phyloP scores from a whole-genome alignment of 495 filamentous ascomycete species.

The Podospora comata region DNA sequence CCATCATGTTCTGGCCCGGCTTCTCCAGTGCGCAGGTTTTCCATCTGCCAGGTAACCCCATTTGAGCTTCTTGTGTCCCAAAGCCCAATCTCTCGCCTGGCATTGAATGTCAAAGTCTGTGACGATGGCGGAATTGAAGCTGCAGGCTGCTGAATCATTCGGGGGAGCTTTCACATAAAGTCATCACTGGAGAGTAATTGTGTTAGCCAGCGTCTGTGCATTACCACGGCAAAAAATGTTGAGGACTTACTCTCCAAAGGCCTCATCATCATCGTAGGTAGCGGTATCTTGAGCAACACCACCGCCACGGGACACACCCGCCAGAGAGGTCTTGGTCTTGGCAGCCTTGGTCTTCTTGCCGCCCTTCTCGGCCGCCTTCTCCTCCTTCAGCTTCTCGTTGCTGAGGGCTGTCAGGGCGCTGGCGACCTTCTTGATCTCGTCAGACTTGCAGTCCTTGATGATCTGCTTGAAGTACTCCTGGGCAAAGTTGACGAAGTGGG shows the following conservation, averaged over 20 bases:
- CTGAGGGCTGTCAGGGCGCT: slow-evolving; percentile 77
- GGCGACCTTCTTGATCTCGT: slow-evolving; percentile 92
- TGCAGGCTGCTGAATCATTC: not conserved
- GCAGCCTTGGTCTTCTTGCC: slow-evolving; percentile 94
- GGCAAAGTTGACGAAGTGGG: slow-evolving; percentile 82
- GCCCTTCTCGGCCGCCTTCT: slow-evolving; percentile 90
- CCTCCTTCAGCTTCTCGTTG: slow-evolving; percentile 99
- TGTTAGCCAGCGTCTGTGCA: slow-evolving; percentile 8
- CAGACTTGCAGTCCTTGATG: slow-evolving; percentile 79
- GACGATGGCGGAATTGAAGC: not conserved
- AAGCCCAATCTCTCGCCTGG: not conserved
- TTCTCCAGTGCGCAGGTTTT: not conserved
- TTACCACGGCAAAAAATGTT: not conserved
- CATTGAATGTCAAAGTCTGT: not conserved
- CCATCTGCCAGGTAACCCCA: not conserved
- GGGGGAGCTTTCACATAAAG: slow-evolving; percentile 47
- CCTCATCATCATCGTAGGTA: slow-evolving; percentile 65
- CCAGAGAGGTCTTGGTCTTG: slow-evolving; percentile 86
- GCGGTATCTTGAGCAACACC: slow-evolving; percentile 67
- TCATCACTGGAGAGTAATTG: slow-evolving; percentile 40
- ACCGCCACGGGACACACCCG: slow-evolving; percentile 52
- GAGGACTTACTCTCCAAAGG: slow-evolving; percentile 70
- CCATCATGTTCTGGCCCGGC: not conserved
- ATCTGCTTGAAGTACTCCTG: slow-evolving; percentile 88
- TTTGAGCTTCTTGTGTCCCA: not conserved